Evolutionary conservation across 805 yeast genomes (phyloP).

Genomic region (Saccharomycopsis fibuligera): DNA sequence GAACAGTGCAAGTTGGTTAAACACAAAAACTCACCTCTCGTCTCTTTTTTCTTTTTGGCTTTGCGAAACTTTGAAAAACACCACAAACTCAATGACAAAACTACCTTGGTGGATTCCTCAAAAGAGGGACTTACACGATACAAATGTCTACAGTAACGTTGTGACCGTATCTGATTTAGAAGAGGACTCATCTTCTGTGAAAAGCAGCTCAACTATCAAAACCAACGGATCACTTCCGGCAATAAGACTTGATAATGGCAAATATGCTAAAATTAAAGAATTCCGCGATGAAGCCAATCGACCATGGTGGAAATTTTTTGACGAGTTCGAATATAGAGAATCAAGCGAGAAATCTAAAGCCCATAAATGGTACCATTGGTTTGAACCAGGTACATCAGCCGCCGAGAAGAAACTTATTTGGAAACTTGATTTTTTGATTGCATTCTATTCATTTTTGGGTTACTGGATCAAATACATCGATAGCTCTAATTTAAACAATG

Average conservation of each 20-base stretch:
- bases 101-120: conserved; percentile 18
- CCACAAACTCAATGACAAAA: too few relatives aligned
- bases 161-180: neutral
- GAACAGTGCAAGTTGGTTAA: too few relatives aligned
- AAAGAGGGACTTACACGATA: conserved; percentile 9
- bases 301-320: conserved; percentile 42
- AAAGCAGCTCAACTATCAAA: neutral
- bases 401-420: conserved; percentile 40
- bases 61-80: too few relatives aligned
- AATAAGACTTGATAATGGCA: conserved; percentile 7
- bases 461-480: conserved; percentile 69
- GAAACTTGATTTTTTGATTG: conserved; percentile 50
- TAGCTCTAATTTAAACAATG: conserved; percentile 53
- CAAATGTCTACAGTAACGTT: conserved; percentile 7
- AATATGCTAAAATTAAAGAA: conserved; percentile 23
- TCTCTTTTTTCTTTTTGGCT: too few relatives aligned
- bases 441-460: conserved; percentile 50
- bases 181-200: neutral
- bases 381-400: conserved; percentile 29
- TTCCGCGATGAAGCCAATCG: conserved; percentile 35
- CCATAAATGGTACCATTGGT: conserved; percentile 49
- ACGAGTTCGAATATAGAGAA: conserved; percentile 55
- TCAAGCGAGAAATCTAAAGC: conserved; percentile 30
- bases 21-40: too few relatives aligned
- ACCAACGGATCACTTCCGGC: conserved; percentile 2